Percentiles rank a stretch among this genome's conserved stretches.
These are phyloP conservation scores for Sporothrix luriei DNA, from an alignment of 2,329 filamentous ascomycete species.

Conservation along the genomic window DNA sequence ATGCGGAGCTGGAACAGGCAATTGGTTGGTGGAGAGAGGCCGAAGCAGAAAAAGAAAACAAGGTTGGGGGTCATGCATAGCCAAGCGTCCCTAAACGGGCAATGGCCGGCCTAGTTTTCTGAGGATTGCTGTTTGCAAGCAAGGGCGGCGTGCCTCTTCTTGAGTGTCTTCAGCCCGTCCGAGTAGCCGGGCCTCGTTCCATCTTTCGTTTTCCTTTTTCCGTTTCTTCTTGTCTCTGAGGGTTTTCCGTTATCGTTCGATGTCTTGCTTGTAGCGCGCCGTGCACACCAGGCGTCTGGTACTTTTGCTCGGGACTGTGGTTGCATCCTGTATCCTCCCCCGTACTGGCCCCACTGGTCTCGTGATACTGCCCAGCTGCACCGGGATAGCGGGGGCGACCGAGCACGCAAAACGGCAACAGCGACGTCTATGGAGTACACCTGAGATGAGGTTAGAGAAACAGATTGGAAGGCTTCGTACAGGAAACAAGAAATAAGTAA, in stretches of 20 bases:
- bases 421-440: not conserved
- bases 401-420: conserved; percentile 6
- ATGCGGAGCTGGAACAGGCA: not conserved
- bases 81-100: conserved; percentile 1
- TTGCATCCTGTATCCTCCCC: conserved; percentile 14
- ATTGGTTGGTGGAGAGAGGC: not conserved
- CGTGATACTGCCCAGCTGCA: conserved; percentile 30
- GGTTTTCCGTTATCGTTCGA: not conserved
- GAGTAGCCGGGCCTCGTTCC: not conserved
- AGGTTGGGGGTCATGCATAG: conserved; percentile 28
- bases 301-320: not conserved
- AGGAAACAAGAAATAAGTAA: no score
- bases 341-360: conserved; percentile 28
- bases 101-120: not conserved
- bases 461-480: not conserved
- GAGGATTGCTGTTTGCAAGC: conserved; percentile 17
- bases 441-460: not conserved
- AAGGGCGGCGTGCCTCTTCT: not conserved
- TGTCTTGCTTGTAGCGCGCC: not conserved
- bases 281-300: not conserved
- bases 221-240: not conserved
- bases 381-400: conserved; percentile 8
- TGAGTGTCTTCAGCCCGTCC: not conserved
- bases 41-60: not conserved
- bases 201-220: not conserved